Base-by-base conservation (phyloP, 306 rosid genomes). In the Trifolium pratense region DNA sequence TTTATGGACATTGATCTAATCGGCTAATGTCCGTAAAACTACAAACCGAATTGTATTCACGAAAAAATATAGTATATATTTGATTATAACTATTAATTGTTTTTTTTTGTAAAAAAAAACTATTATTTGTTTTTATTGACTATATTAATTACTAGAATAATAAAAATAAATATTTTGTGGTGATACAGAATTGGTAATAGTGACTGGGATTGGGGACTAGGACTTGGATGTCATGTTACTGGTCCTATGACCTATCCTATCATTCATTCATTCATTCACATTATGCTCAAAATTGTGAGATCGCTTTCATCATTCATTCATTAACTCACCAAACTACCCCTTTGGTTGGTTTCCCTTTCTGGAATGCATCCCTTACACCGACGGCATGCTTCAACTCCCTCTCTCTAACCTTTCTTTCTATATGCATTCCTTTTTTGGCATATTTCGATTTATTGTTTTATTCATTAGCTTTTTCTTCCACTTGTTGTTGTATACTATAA, bases 251-350 rank as follows among this genome's bases (percentile, higher is more conserved):
- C 36, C 8, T 6, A 7, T 36, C 2, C 37, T 34, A 36, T 34
- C 9, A 34, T 34, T 34, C 39, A 34, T 34, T 43, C 53, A 73
- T n/a, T n/a, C n/a, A n/a, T 39, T 25, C 37, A 77, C 52, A 73
- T 57, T 32, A 60, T 73, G 79, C 37, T 67, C 66, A 49, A 26
- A 56, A 36, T 36, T 82, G 88, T 80, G 75, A 60, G 58, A 86
- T 85, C 86, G 75, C 89, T 88, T 85, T 88, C 88, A 81, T 79
- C 80, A 73, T 81, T 88, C 81, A 81, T n/a, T n/a, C n/a, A n/a
- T n/a, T n/a, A n/a, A n/a, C 67, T 58, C 48, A 70, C 74, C 87
- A 84, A 75, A 79, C 84, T 40, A 63, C 75, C 76, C 59, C 67
- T 83, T 79, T 62, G 86, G 87, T 77, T 66, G 84, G 87, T 81